Percentiles rank a stretch among this genome's conserved stretches.
phyloP scores from a whole-genome alignment of 805 yeast species.

The Teunomyces tritomae region DNA sequence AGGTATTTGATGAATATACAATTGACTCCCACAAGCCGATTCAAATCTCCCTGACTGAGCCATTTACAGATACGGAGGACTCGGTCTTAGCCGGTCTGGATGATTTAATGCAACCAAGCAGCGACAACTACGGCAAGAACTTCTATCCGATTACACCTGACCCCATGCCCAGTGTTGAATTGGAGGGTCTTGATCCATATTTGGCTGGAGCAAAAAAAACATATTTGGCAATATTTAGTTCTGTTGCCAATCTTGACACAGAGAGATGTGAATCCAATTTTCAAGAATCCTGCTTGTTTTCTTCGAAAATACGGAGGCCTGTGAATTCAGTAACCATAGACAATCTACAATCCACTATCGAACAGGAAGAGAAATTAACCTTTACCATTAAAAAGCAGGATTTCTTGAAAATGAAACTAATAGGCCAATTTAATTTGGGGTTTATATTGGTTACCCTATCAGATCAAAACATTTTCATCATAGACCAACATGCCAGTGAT shows the following conservation, averaged over 20 bases:
- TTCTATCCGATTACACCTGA: conserved; percentile 8
- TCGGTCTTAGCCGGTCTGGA: background rate
- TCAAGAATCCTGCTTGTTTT: background rate
- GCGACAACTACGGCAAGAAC: conserved; percentile 9
- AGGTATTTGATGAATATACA: background rate
- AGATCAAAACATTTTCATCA: conserved; percentile 67
- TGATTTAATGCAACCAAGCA: background rate
- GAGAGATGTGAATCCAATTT: background rate
- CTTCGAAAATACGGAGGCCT: background rate
- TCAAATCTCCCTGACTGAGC: too few relatives aligned
- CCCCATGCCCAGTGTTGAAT: background rate
- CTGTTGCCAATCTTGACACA: background rate
- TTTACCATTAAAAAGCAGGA: conserved; percentile 68
- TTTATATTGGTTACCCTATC: conserved; percentile 72
- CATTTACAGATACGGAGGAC: too few relatives aligned
- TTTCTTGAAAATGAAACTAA: conserved; percentile 68
- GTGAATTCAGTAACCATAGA: conserved; percentile 20
- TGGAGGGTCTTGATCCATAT: background rate
- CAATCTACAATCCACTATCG: conserved; percentile 44
- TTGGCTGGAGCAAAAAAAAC: background rate
- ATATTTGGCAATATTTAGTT: background rate
- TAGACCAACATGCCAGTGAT: conserved; percentile 98
- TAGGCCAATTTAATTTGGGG: conserved; percentile 96
- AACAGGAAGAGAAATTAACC: conserved; percentile 58
- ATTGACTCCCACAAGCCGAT: background rate